Evolutionary conservation across 176 grass and related monocot species (phyloP), one percentile per base, ranked within the genome.

Genomic region (Ensete glaucum): DNA sequence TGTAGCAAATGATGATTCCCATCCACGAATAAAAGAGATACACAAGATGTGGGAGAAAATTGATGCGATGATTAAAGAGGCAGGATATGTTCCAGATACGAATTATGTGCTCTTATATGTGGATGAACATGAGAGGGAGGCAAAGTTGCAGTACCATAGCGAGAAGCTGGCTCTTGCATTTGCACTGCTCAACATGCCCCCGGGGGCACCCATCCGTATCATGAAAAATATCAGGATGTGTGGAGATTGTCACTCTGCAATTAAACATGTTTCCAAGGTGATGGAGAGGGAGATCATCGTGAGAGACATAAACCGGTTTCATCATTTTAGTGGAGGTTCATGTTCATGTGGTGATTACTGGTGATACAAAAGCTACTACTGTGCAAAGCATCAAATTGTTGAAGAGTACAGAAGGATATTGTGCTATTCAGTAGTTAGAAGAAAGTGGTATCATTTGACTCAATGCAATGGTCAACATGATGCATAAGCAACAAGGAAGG

Each of bases 201-300:
- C 52, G 29, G 79, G 84, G 57, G 90, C 84, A 52, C 81, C 73
- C 1, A 85, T 92, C 71, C 84, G 83, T 10, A 92, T 92, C 69
- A 92, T 92, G 86, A 92, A 92, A 48, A 92, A 92, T 74, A 86
- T 92, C 57, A 89, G 90, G 73, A 89, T 92, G 76, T 92, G 90
- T 9, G 83, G 90, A 25, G 90, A 92, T 78, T 92, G 90, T 63
- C 90, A 92, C 75, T 80, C 84, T 78, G 90, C 83, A 55, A 89
- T 92, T 82, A 92, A 75, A 69, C 81, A 82, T 54, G 77, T 86
- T 73, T 92, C 90, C 54, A 75, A 75, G 64, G 84, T 84, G 71
- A 84, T 80, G 2, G 15, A 82, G 74, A 88, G 86, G 69, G 90
- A 89, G 57, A 89, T 92, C 65, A 66, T 89, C 75, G 81, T 92